phyloP scores from a whole-genome alignment of 2,329 filamentous ascomycete species.

The Alternaria hordeiaustralica region DNA sequence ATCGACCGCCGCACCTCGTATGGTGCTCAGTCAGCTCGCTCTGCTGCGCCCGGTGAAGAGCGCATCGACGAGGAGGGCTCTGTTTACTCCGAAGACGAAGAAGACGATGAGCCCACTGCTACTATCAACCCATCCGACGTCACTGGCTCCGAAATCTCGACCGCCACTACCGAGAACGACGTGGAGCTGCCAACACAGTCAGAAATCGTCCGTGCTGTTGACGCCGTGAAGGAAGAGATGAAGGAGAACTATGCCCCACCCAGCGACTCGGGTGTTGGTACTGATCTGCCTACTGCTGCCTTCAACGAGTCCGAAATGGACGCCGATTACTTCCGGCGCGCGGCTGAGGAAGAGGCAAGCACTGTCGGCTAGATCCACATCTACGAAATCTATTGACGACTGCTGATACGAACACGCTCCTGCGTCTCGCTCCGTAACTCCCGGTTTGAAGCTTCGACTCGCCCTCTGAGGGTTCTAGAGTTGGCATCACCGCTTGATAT shows the following conservation, averaged over 20 bases:
- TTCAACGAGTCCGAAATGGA: conserved; percentile 31
- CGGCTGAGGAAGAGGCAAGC: conserved; percentile 48
- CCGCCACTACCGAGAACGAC: conserved; percentile 25
- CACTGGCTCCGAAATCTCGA: conserved; percentile 32
- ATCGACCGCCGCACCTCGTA: conserved; percentile 53
- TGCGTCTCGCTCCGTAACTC: conserved; percentile 6
- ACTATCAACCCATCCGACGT: conserved; percentile 36
- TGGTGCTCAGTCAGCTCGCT: conserved; percentile 46
- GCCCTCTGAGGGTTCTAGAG: conserved; percentile 11
- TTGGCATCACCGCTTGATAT: conserved; percentile 9
- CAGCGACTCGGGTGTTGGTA: conserved; percentile 48
- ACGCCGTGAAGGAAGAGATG: conserved; percentile 39
- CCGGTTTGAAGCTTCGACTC: conserved; percentile 20
- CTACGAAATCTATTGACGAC: background rate
- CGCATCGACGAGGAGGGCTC: conserved; percentile 43
- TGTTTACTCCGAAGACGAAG: conserved; percentile 39
- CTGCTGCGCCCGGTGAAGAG: conserved; percentile 37
- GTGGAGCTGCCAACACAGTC: conserved; percentile 39
- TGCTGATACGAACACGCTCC: background rate
- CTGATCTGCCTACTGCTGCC: conserved; percentile 44
- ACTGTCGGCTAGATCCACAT: conserved; percentile 32
- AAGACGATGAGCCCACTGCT: conserved; percentile 39
- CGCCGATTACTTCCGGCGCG: conserved; percentile 47
- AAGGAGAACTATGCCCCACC: conserved; percentile 34
- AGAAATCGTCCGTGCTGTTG: conserved; percentile 39